A percentile compares a stretch with the other conserved stretches of the same genome.
Evolutionary conservation across 73 alveolate species (phyloP).

Genomic region (Paramecium bursaria): DNA sequence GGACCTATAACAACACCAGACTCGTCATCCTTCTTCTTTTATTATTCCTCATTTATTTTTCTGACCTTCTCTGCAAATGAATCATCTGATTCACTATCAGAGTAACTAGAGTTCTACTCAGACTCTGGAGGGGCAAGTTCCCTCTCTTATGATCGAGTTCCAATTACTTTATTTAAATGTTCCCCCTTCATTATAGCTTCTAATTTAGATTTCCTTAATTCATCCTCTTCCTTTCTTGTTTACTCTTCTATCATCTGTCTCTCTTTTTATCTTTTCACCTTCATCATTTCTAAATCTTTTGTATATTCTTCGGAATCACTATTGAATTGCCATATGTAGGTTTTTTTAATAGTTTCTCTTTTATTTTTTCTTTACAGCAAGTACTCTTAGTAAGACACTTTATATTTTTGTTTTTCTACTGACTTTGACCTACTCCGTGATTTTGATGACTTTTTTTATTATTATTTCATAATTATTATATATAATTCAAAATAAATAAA

Average conservation of each 20-base stretch:
- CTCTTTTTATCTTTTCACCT: conserved; percentile 1
- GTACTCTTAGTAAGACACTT: conserved; percentile 40
- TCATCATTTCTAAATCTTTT: conserved; percentile 51
- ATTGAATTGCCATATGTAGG: conserved; percentile 31
- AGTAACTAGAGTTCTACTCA: neutral
- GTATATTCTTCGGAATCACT: conserved; percentile 45
- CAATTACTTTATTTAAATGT: conserved; percentile 33
- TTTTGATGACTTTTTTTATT: conserved; percentile 15
- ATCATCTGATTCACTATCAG: conserved; percentile 68
- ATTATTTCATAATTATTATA: too few relatives aligned
- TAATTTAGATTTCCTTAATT: conserved; percentile 52
- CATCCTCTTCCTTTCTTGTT: conserved; percentile 51
- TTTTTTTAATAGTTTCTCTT: conserved; percentile 45
- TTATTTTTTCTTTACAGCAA: conserved; percentile 30
- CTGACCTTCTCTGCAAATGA: conserved; percentile 68
- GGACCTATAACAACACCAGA: conserved; percentile 63
- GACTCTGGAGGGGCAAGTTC: neutral
- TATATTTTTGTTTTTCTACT: neutral
- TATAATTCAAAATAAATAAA: too few relatives aligned
- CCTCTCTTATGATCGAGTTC: conserved; percentile 28
- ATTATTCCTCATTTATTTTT: conserved; percentile 54
- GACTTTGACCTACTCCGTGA: conserved; percentile 26
- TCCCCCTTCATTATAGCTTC: conserved; percentile 62
- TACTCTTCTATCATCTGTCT: conserved; percentile 22
- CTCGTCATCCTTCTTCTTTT: conserved; percentile 64